Evolutionary conservation across 345 rosid genomes (phyloP), one percentile per base, ranked within the genome.

Genomic region (Anacardium occidentale): DNA sequence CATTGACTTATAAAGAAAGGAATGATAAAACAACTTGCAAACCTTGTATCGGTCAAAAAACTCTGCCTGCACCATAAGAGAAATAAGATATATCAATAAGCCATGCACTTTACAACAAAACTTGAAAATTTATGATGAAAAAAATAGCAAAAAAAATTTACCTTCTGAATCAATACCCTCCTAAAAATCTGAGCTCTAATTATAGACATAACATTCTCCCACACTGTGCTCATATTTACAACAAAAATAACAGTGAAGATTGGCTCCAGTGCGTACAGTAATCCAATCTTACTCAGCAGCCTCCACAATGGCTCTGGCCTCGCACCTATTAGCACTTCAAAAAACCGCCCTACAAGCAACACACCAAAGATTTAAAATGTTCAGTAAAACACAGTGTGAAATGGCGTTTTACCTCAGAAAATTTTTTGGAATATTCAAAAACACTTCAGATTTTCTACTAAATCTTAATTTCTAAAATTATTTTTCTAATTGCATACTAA

Each of bases 21-120:
- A 17, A 54, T 24, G 1, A 69, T 44, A 58, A 44, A 42, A 6
- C 24, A 37, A 18, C 20, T 34, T 73, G 32, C 86, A 65, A 57
- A 91, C 98, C 97, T 91, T 94, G 83, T 88, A 86, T 21, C 88
- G 83, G 81, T 94, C 97, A 61, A 90, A 94, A 84, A 94, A 91
- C 83, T 90, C 97, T 67, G 83, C 86, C 98, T 94, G 90, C 79
- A 71, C 34, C 47, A 9, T 44, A 48, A 48, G 48, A 71, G 66
- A 48, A 60, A 45, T 53, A 65, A 22, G 58, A 25, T 26, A 53
- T n/a, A 40, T 66, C 29, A 13, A 5, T n/a, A 57, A 42, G n/a
- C 55, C 32, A 29, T 32, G 24, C 24, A 56, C 14, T 17, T 61
- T 10, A 48, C 51, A 65, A 14, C 58, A 2, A 75, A 53, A 25